Conservation (phyloP, 2,329 filamentous ascomycete species). For the Gliomastix tumulicola region DNA sequence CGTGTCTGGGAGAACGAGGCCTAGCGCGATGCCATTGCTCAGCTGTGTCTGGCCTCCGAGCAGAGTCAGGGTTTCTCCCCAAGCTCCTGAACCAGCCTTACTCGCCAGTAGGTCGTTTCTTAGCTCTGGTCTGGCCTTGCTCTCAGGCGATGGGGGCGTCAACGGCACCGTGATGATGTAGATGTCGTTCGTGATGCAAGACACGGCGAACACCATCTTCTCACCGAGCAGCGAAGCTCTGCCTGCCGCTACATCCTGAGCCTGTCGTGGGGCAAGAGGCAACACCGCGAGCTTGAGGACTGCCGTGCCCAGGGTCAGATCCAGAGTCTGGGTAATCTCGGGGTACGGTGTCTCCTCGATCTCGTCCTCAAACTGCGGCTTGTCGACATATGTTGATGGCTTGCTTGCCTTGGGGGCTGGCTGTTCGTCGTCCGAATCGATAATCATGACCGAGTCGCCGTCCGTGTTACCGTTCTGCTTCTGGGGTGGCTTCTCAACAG, state of each 20-base stretch:
- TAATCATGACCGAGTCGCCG: conserved; percentile 53
- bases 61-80: conserved; percentile 52
- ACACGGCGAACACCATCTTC: conserved; percentile 54
- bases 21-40: conserved; percentile 50
- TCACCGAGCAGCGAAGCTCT: conserved; percentile 43
- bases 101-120: conserved; percentile 41
- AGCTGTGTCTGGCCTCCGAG: conserved; percentile 46
- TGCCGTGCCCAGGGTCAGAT: conserved; percentile 50
- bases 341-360: conserved; percentile 42
- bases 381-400: conserved; percentile 36
- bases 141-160: conserved; percentile 53
- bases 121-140: conserved; percentile 49
- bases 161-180: conserved; percentile 54
- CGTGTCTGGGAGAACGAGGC: conserved; percentile 33
- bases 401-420: conserved; percentile 22
- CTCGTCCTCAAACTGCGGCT: conserved; percentile 51
- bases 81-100: conserved; percentile 52
- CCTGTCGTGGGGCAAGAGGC: conserved; percentile 39
- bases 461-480: conserved; percentile 45
- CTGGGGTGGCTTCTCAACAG: conserved; percentile 25
- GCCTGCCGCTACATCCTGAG: conserved; percentile 39
- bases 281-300: conserved; percentile 50
- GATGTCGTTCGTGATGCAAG: conserved; percentile 49
- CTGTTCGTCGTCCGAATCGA: conserved; percentile 52
- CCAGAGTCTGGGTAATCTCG: conserved; percentile 52